Percentiles rank a stretch among this genome's conserved stretches.
These are phyloP conservation scores for Yarrowia galli DNA, from an alignment of 1,139 yeast species.

Conservation along the genomic window DNA sequence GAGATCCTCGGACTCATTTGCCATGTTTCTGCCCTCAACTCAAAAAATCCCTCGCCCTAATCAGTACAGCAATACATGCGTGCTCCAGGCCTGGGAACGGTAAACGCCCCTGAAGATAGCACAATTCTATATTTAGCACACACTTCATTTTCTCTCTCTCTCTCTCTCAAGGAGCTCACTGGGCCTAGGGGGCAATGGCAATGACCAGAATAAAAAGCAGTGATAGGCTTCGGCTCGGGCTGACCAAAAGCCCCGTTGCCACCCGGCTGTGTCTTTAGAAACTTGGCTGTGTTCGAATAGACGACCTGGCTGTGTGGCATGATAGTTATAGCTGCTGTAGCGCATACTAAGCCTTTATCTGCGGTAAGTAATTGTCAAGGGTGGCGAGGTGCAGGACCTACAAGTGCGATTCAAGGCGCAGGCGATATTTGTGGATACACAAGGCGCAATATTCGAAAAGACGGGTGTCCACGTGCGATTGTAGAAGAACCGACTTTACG, in stretches of 20 bases:
- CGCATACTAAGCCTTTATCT: not conserved
- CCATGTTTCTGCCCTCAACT: not conserved
- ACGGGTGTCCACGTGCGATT: not conserved
- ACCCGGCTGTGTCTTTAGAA: not conserved
- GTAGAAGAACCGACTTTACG: not conserved
- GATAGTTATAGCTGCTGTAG: not conserved
- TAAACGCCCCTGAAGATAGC: conserved; percentile 26
- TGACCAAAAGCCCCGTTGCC: not conserved
- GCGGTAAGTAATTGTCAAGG: not conserved
- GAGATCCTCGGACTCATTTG: conserved; percentile 1
- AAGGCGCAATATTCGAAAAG: not conserved
- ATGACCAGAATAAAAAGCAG: not conserved
- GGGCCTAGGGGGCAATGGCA: too few species aligned
- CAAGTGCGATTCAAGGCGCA: too few species aligned
- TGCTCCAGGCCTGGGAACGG: not conserved
- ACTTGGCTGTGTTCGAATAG: not conserved
- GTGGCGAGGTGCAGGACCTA: not conserved
- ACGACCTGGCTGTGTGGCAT: not conserved
- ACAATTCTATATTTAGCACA: conserved; percentile 16
- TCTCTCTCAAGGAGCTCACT: too few species aligned
- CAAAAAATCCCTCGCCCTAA: conserved; percentile 31
- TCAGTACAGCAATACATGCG: conserved; percentile 16
- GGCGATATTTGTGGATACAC: not conserved
- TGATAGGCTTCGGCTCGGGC: not conserved
- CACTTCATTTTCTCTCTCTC: not conserved